A percentile compares a stretch with the other conserved stretches of the same genome.
phyloP scores from a whole-genome alignment of 176 grass and related monocot species.

The Eleusine indica region DNA sequence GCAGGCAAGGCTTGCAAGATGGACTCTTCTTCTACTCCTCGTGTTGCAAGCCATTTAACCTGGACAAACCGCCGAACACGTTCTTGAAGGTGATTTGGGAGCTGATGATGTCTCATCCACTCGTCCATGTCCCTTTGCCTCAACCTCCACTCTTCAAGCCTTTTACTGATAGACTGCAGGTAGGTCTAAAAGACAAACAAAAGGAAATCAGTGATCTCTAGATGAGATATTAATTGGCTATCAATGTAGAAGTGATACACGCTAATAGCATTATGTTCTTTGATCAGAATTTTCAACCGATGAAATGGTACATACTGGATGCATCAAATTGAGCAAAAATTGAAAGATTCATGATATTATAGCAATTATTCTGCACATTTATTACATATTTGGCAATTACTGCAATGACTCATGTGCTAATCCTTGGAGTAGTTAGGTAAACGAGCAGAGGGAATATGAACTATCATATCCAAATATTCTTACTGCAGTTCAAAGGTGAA shows the following conservation, averaged over 20 bases:
- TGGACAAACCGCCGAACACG: slow-evolving; percentile 89
- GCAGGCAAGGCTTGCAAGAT: slow-evolving; percentile 82
- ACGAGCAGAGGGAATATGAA: neutral
- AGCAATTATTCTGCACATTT: neutral
- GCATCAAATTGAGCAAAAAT: neutral
- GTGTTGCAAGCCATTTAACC: slow-evolving; percentile 91
- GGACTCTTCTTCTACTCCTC: slow-evolving; percentile 88
- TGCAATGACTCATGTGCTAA: too few relatives aligned
- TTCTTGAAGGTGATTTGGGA: slow-evolving; percentile 67
- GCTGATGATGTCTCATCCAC: slow-evolving; percentile 91
- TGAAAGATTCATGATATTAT: neutral
- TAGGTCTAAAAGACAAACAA: slow-evolving; percentile 61
- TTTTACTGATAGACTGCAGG: slow-evolving; percentile 78
- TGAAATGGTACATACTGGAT: neutral
- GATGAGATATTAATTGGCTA: slow-evolving; percentile 4
- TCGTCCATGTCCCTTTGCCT: slow-evolving; percentile 83
- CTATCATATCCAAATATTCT: neutral
- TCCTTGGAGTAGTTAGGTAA: neutral
- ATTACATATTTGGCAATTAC: too few relatives aligned
- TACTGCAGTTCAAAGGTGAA: neutral
- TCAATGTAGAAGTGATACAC: neutral
- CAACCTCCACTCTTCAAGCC: slow-evolving; percentile 83
- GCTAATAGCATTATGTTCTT: neutral
- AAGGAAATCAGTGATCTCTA: neutral
- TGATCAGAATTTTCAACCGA: slow-evolving; percentile 13